Percentiles rank a stretch among this genome's conserved stretches.
Evolutionary conservation across 129 eudicot species (phyloP).

Genomic region (Pseudognaphalium luteoalbum): DNA sequence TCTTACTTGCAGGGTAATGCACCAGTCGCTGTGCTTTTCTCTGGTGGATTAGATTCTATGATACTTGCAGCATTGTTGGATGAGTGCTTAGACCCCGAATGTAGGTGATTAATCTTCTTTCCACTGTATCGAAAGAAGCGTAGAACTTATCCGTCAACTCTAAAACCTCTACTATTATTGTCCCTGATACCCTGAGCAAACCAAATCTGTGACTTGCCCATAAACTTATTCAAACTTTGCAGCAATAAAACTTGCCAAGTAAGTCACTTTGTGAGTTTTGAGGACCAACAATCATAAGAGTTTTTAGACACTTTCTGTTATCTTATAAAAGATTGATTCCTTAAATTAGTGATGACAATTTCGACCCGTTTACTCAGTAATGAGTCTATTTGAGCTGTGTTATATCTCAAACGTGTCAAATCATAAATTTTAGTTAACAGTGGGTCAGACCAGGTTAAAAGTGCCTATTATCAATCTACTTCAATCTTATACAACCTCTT

Average conservation of each 20-base stretch:
- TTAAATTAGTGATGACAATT: neutral
- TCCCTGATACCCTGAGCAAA: neutral
- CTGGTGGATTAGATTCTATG: constrained; percentile 98
- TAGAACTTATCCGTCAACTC: neutral
- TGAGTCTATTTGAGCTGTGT: no score
- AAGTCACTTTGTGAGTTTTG: neutral
- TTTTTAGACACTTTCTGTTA: no score
- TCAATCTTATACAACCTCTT: no score
- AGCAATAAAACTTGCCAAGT: neutral
- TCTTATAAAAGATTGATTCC: neutral
- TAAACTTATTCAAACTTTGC: neutral
- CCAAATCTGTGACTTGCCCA: neutral
- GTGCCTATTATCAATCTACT: no score
- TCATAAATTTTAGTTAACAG: no score
- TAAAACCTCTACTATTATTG: constrained; percentile 1
- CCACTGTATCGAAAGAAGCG: neutral
- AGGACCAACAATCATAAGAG: neutral
- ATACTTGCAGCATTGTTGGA: constrained; percentile 86
- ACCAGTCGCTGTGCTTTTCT: constrained; percentile 92
- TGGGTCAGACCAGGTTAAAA: no score
- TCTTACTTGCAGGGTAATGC: constrained; percentile 48
- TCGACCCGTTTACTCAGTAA: no score
- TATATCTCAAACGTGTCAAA: no score
- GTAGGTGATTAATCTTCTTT: constrained; percentile 43
- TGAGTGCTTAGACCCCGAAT: constrained; percentile 77